Base-by-base conservation (phyloP, 1,284 basidiomycete genomes). In the Peniophora sp. region DNA sequence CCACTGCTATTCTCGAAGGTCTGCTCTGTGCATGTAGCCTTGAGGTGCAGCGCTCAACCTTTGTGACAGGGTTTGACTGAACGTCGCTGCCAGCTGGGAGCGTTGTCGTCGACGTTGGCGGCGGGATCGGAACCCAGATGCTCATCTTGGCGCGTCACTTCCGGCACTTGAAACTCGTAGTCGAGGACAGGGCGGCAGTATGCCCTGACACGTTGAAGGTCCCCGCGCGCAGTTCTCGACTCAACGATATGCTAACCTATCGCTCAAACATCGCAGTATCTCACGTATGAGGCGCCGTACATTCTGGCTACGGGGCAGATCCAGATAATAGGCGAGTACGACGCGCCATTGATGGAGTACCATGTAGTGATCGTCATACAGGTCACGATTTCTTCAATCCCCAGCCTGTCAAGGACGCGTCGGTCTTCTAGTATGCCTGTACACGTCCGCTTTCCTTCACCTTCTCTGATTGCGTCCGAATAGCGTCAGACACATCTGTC, bases 321-420 rank as follows among this genome's bases (percentile, higher is more conserved):
- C 35, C 35, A 45, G 18, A 47, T 60, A 22, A 41, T 54, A 37
- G 27, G 51, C 51, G n/a, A 22, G 35, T n/a, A n/a, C n/a, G n/a
- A n/a, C n/a, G n/a, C n/a, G n/a, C n/a, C n/a, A n/a, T n/a, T n/a
- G n/a, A n/a, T n/a, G n/a, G n/a, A n/a, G n/a, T n/a, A n/a, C n/a
- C n/a, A n/a, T n/a, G n/a, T n/a, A 51, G 57, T 37, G 12, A n/a
- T n/a, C n/a, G n/a, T n/a, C n/a, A n/a, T n/a, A n/a, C n/a, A n/a
- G n/a, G n/a, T n/a, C 62, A 67, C 51, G 62, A 68, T 48, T 68
- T 67, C 54, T 67, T 68, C 55, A 24, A 32, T 2, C 57, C 61
- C 3, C 64, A 67, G 50, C 63, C 67, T 0, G 54, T 63, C 17
- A 53, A 59, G 32, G 51, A 57, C 9, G 63, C 64, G 0, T 56